Conservation (phyloP, 768 basidiomycete genomes). For the Tephrocybe rancida region DNA sequence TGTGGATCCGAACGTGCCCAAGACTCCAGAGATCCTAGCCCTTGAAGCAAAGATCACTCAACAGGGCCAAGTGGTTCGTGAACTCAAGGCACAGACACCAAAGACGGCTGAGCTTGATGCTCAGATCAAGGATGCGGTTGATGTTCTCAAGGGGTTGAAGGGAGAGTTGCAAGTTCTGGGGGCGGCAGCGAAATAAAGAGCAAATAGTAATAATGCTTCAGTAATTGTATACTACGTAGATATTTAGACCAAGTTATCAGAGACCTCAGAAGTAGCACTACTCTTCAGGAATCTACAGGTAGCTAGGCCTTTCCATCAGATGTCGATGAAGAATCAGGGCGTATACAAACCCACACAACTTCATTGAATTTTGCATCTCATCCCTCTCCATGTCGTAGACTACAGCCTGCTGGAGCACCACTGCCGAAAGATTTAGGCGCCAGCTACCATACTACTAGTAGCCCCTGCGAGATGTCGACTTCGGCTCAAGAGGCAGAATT, state of each 20-base stretch:
- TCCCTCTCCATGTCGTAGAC: too few relatives aligned
- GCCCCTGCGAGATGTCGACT: too few relatives aligned
- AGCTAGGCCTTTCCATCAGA: too few relatives aligned
- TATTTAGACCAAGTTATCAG: too few relatives aligned
- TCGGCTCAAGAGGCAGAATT: not conserved
- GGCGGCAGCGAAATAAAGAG: not conserved
- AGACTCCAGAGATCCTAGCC: conserved; percentile 70
- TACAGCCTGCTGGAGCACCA: too few relatives aligned
- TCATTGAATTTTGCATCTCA: too few relatives aligned
- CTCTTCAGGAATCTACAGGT: too few relatives aligned
- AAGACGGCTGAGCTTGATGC: conserved; percentile 64
- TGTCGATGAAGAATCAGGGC: too few relatives aligned
- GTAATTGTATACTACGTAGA: not conserved
- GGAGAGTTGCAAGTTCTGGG: conserved; percentile 43
- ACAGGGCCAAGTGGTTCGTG: conserved; percentile 76
- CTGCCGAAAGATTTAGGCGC: too few relatives aligned
- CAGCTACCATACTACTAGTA: too few relatives aligned
- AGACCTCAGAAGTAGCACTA: too few relatives aligned
- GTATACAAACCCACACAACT: too few relatives aligned
- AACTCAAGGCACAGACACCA: conserved; percentile 64
- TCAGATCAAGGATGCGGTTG: conserved; percentile 62
- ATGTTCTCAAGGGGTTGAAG: conserved; percentile 68
- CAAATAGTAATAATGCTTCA: not conserved
- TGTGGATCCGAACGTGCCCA: conserved; percentile 50
- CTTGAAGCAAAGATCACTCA: conserved; percentile 75